Evolutionary conservation across 2,329 filamentous ascomycete species (phyloP).

Genomic region (Neocatenulostroma microsporum): DNA sequence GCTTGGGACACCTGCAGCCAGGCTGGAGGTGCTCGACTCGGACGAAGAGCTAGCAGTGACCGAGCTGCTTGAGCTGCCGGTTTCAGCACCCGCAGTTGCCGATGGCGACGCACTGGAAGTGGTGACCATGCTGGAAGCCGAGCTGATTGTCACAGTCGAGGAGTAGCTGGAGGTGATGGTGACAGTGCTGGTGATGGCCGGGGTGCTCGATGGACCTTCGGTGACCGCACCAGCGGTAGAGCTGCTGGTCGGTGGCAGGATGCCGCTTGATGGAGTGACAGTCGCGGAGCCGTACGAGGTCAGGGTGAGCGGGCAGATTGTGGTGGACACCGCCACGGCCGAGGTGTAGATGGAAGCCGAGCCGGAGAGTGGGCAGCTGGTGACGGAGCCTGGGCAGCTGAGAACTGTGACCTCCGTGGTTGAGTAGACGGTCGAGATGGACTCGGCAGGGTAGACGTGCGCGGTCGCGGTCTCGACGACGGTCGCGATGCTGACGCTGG

Average conservation of each 20-base stretch:
- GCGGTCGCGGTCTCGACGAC: slow-evolving; percentile 24
- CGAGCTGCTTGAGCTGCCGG: background rate
- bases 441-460: slow-evolving; percentile 30
- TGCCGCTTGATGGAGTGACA: slow-evolving; percentile 4
- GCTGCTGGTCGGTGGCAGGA: slow-evolving; percentile 15
- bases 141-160: slow-evolving; percentile 15
- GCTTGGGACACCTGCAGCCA: background rate
- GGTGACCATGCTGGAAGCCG: slow-evolving; percentile 3
- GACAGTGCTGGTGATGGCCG: slow-evolving; percentile 3
- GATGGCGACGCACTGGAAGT: background rate
- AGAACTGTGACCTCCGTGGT: slow-evolving; percentile 38
- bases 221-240: slow-evolving; percentile 1
- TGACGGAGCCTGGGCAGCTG: slow-evolving; percentile 33
- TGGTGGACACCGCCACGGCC: slow-evolving; percentile 35
- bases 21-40: background rate
- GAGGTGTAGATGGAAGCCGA: slow-evolving; percentile 32
- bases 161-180: slow-evolving; percentile 12
- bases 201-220: background rate
- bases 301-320: slow-evolving; percentile 37
- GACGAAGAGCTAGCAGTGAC: background rate
- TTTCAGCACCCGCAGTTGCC: background rate
- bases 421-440: slow-evolving; percentile 36
- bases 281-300: slow-evolving; percentile 16
- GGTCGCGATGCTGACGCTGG: slow-evolving; percentile 7
- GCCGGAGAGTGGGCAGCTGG: slow-evolving; percentile 31